A percentile compares a stretch with the other conserved stretches of the same genome.
These are phyloP conservation scores for Hyphopichia fennica DNA, from an alignment of 1,139 yeast species.

Conservation along the genomic window DNA sequence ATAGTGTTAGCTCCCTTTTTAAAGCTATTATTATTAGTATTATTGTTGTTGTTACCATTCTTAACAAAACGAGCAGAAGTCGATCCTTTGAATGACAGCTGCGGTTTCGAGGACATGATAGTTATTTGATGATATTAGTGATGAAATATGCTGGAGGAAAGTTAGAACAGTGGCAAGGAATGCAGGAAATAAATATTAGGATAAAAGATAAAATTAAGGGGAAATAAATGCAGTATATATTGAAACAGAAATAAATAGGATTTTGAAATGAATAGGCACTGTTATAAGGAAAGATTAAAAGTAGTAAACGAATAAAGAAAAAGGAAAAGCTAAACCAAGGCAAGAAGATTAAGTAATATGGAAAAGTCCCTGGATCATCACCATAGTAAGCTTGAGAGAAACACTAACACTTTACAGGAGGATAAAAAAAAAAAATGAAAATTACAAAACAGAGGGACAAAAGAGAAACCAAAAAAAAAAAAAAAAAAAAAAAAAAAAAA, in stretches of 20 bases:
- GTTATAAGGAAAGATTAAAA: no score
- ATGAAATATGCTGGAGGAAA: neutral
- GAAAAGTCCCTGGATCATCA: neutral
- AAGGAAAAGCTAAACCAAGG: neutral
- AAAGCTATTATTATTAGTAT: neutral
- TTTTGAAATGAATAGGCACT: neutral
- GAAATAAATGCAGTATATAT: neutral
- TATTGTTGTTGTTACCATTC: conserved; percentile 21
- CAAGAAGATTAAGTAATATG: neutral
- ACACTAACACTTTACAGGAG: neutral
- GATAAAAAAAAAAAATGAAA: no score
- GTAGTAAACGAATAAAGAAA: neutral
- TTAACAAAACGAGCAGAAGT: conserved; percentile 57
- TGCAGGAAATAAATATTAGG: neutral
- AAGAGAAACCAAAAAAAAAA: no score
- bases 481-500: no score
- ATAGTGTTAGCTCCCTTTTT: conserved; percentile 7
- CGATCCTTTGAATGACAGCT: conserved; percentile 43
- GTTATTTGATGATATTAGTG: neutral
- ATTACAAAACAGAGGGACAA: no score
- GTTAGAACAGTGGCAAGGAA: neutral
- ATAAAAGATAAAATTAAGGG: neutral
- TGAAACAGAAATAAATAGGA: neutral
- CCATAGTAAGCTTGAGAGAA: neutral
- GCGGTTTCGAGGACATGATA: neutral